Percentiles rank a stretch among this genome's conserved stretches.
Evolutionary conservation across 2,329 filamentous ascomycete species (phyloP).

Genomic region (Phialemonium atrogriseum): DNA sequence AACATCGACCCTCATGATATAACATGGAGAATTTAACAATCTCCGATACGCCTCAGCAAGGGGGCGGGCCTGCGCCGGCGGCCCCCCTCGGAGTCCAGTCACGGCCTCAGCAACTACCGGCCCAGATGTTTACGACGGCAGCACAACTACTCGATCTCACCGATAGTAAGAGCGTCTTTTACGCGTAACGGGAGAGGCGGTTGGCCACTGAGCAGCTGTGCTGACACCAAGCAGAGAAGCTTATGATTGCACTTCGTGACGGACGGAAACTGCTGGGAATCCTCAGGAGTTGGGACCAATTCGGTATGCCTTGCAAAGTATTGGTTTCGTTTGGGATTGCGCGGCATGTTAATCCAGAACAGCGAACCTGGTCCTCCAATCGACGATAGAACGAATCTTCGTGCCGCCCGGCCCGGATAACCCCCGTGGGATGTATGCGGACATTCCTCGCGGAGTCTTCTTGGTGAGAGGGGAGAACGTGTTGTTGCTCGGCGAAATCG

Average conservation of each 20-base stretch:
- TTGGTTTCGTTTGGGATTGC: constrained; percentile 6
- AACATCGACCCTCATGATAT: constrained; percentile 5
- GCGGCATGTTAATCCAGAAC: constrained; percentile 16
- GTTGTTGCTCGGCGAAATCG: constrained; percentile 89
- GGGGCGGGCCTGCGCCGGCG: constrained; percentile 18
- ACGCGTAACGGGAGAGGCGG: background rate
- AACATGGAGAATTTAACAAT: constrained; percentile 4
- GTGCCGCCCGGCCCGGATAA: constrained; percentile 38
- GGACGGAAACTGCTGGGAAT: constrained; percentile 91
- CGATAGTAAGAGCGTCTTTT: constrained; percentile 63
- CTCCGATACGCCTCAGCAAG: constrained; percentile 12
- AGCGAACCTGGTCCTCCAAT: constrained; percentile 94
- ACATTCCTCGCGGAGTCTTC: constrained; percentile 79
- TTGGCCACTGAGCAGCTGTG: constrained; percentile 14
- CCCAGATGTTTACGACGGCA: constrained; percentile 98
- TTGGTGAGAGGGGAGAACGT: constrained; percentile 95
- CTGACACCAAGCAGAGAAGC: constrained; percentile 62
- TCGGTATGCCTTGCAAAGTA: constrained; percentile 64
- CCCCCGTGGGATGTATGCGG: constrained; percentile 60
- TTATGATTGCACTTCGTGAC: constrained; percentile 84
- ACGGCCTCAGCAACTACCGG: constrained; percentile 56
- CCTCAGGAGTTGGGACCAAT: constrained; percentile 94
- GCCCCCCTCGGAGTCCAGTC: constrained; percentile 12
- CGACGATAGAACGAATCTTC: constrained; percentile 84
- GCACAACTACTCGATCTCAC: constrained; percentile 93